Evolutionary conservation across 2,329 filamentous ascomycete genomes (phyloP), one percentile per base, ranked within the genome.

Genomic region (Fusarium pseudonygamai): DNA sequence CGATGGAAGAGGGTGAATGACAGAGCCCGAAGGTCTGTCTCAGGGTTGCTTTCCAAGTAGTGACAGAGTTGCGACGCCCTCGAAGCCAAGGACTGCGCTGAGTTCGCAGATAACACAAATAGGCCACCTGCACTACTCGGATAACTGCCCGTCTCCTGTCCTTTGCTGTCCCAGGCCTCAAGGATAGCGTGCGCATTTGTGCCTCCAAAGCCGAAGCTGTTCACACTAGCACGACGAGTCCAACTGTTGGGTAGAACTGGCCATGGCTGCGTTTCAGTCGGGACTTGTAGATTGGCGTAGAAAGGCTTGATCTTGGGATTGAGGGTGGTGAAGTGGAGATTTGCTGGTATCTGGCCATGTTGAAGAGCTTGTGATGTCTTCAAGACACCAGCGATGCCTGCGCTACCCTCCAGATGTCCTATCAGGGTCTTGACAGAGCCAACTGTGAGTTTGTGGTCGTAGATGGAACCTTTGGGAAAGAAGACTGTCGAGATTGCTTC

Each of bases 131-230:
- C 32, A 9, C 6, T 28, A 13, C 16, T 18, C 5, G 9, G 5
- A 22, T 56, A 15, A 42, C 11, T 24, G 12, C 7, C 20, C 3
- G 16, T 8, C 0, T 28, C 32, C 8, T 22, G 12, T 12, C 6
- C 11, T 15, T 39, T 32, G 16, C 14, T 30, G 1, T 47, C 15
- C 32, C 32, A 59, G 10, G 45, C 71, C 15, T 61, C 59, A 1
- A 61, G 16, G 3, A 61, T 61, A 16, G 59, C 78, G 40, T 85
- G 83, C 4, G 76, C 82, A 64, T 84, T 84, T 10, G 79, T 70
- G 3, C 83, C 82, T 1, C 83, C 83, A 49, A 80, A 81, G 2
- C 83, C 83, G 62, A 83, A 85, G 6, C 73, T 79, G 64, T 83
- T 84, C n/a, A 85, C 71, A 43, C 78, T 78, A 7, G 73, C 43